Evolutionary conservation across 2,329 filamentous ascomycete species (phyloP), one percentile per base, ranked within the genome.

Genomic region (Aspergillus sp.): DNA sequence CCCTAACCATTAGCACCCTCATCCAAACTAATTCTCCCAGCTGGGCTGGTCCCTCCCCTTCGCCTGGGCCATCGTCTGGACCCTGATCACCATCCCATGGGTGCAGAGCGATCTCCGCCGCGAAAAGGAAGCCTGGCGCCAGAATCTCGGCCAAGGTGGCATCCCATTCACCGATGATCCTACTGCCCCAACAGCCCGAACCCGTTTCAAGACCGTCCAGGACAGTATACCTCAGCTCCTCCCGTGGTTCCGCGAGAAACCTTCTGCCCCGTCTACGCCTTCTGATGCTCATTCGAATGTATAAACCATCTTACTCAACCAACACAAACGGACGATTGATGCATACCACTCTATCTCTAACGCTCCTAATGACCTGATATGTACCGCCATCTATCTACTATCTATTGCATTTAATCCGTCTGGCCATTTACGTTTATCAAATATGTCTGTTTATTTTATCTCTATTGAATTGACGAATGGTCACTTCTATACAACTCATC

Each of bases 61-160:
- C 38, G 57, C 64, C 30, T 72, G 69, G 68, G 64, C 66, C 5
- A 57, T 50, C 11, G 40, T 72, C 12, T 73, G 71, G 71, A 66
- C 64, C 1, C 39, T 70, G 8, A 69, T 74, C 40, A 71, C 70
- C 13, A 69, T 73, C 38, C 65, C 65, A 6, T 74, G 70, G 71
- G 68, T 73, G 2, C 65, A 70, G 43, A 63, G 64, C 42, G 67
- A 72, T 35, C 62, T 74, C 32, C 64, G 68, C 38, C 66, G 65
- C 11, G 71, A 74, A 48, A 71, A 67, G 44, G 54, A 65, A 32
- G 64, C 65, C 2, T 74, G 70, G 70, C 55, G 48, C 5, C 54
- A 62, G 27, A 61, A 65, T 33, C 56, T 51, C 19, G 54, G 50
- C 9, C 61, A 65, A 46, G 61, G 62, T 28, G 66, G 61, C 7